phyloP scores from a whole-genome alignment of 331 rosid genomes.

The Cydonia oblonga region DNA sequence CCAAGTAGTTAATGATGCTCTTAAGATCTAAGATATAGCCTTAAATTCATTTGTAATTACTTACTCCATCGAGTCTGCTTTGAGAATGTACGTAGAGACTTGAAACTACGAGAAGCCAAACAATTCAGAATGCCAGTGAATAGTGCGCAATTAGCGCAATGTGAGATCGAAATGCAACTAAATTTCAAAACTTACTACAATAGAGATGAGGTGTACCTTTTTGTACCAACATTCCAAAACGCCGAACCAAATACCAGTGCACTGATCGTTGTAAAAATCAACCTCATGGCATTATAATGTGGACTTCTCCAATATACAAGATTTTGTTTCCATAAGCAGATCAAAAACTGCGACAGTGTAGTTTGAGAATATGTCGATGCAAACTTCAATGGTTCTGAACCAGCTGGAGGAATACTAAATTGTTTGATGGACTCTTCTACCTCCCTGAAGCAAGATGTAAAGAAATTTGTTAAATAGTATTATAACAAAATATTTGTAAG shows the following conservation, averaged over 20 bases:
- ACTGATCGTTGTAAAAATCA: conserved; percentile 53
- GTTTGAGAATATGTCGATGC: conserved; percentile 39
- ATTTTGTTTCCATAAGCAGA: conserved; percentile 72
- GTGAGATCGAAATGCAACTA: background rate
- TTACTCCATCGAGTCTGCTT: too few relatives aligned
- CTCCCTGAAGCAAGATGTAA: conserved; percentile 30
- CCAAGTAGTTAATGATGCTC: too few relatives aligned
- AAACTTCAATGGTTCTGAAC: conserved; percentile 48
- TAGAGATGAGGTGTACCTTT: conserved; percentile 39
- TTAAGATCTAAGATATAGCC: too few relatives aligned
- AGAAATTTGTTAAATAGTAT: background rate
- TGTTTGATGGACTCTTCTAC: conserved; percentile 54
- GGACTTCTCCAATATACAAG: conserved; percentile 95
- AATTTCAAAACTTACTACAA: background rate
- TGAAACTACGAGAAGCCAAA: background rate
- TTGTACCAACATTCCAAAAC: conserved; percentile 66
- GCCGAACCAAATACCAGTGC: conserved; percentile 61
- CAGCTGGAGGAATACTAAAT: conserved; percentile 42
- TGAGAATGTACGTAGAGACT: too few relatives aligned
- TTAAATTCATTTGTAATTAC: too few relatives aligned
- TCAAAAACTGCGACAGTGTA: conserved; percentile 28
- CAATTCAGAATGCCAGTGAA: background rate
- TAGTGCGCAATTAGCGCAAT: background rate
- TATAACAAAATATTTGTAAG: background rate
- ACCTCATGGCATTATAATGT: conserved; percentile 59